A percentile compares a stretch with the other conserved stretches of the same genome.
Evolutionary conservation across 495 filamentous ascomycete genomes (phyloP).

Genomic region (Poronia punctata): DNA sequence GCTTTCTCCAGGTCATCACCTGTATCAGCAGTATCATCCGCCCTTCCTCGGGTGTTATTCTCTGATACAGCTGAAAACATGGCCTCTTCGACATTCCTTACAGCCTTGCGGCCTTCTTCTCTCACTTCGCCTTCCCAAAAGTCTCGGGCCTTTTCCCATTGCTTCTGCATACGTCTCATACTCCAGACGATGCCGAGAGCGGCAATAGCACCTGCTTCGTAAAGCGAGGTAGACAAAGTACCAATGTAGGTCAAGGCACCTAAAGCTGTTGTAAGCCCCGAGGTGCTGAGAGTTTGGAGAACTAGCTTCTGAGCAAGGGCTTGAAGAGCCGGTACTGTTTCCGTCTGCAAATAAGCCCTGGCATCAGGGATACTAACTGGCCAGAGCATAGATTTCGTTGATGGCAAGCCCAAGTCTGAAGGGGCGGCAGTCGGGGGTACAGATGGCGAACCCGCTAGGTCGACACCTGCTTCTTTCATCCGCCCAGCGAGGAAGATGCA

Average conservation of each 20-base stretch:
- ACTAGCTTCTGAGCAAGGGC: slow-evolving; percentile 72
- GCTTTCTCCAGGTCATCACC: slow-evolving; percentile 3
- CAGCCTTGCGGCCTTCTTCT: slow-evolving; percentile 69
- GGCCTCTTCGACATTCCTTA: slow-evolving; percentile 61
- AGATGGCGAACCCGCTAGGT: slow-evolving; percentile 35
- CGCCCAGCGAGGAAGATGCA: slow-evolving; percentile 76
- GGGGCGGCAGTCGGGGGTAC: slow-evolving; percentile 7
- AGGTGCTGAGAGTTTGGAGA: slow-evolving; percentile 62
- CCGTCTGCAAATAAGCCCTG: slow-evolving; percentile 52
- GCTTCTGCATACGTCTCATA: slow-evolving; percentile 63
- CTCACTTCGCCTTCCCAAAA: slow-evolving; percentile 71
- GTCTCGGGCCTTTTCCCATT: slow-evolving; percentile 64
- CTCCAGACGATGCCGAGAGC: slow-evolving; percentile 71
- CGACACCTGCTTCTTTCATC: slow-evolving; percentile 54
- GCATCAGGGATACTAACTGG: slow-evolving; percentile 48
- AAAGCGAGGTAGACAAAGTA: slow-evolving; percentile 43
- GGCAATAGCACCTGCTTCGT: slow-evolving; percentile 74
- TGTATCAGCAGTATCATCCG: not conserved
- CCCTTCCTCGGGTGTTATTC: not conserved
- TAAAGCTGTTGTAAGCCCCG: slow-evolving; percentile 54
- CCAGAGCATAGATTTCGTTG: slow-evolving; percentile 22
- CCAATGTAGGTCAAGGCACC: slow-evolving; percentile 64
- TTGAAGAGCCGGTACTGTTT: slow-evolving; percentile 69
- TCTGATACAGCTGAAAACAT: slow-evolving; percentile 49
- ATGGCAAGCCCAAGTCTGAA: slow-evolving; percentile 2